A percentile compares a stretch with the other conserved stretches of the same genome.
phyloP scores from a whole-genome alignment of 495 filamentous ascomycete genomes.

The Poronia punctata region DNA sequence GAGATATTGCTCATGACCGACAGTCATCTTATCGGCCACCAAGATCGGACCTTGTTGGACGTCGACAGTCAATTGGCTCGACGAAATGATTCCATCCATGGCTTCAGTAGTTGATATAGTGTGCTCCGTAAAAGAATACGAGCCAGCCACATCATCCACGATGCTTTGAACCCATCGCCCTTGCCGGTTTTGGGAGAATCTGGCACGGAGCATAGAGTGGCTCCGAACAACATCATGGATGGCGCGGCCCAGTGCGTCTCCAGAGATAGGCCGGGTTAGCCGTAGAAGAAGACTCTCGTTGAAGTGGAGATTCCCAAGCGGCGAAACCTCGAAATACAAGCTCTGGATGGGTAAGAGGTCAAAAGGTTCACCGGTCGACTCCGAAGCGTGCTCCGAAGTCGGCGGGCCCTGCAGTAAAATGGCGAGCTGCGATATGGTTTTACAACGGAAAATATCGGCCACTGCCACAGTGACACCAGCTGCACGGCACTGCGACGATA shows the following conservation, averaged over 20 bases:
- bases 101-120: constrained; percentile 6
- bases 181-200: constrained; percentile 30
- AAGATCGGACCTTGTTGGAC: constrained; percentile 34
- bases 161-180: constrained; percentile 21
- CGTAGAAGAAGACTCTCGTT: constrained; percentile 54
- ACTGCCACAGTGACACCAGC: constrained; percentile 16
- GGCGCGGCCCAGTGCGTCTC: constrained; percentile 31
- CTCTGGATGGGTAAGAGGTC: constrained; percentile 54
- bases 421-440: constrained; percentile 20
- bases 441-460: constrained; percentile 21
- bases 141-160: constrained; percentile 2
- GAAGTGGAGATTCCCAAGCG: constrained; percentile 49
- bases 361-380: constrained; percentile 42
- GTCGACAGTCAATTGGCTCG: constrained; percentile 2
- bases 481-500: constrained; percentile 13
- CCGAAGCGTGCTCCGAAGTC: constrained; percentile 15
- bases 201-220: constrained; percentile 56
- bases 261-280: constrained; percentile 31
- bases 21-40: constrained; percentile 33
- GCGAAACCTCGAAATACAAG: constrained; percentile 46
- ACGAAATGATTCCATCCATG: constrained; percentile 12
- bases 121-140: constrained; percentile 17
- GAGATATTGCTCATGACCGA: constrained; percentile 29
- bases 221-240: constrained; percentile 43
- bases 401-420: neutral